phyloP scores from a whole-genome alignment of 2,329 filamentous ascomycete species.

The Coniochaeta sp. region DNA sequence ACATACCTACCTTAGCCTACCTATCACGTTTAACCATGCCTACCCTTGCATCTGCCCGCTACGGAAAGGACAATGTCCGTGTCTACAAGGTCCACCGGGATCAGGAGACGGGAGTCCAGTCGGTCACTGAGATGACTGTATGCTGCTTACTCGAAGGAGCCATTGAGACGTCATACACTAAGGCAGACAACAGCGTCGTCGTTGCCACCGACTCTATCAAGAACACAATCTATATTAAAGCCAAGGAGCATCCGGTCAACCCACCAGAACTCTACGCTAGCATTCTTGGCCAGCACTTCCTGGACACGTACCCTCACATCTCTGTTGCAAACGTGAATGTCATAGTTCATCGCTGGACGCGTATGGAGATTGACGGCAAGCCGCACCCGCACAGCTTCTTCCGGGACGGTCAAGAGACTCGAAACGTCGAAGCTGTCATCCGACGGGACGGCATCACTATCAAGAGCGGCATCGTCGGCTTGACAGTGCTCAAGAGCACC shows the following conservation, averaged over 20 bases:
- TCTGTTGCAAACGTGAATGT: conserved; percentile 74
- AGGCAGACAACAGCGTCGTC: conserved; percentile 88
- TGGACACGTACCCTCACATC: conserved; percentile 84
- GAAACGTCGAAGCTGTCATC: conserved; percentile 69
- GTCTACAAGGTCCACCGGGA: conserved; percentile 91
- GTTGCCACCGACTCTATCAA: conserved; percentile 98
- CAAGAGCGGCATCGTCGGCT: conserved; percentile 68
- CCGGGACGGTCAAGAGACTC: conserved; percentile 81
- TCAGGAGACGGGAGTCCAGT: conserved; percentile 67
- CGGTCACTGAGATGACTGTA: conserved; percentile 91
- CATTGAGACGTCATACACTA: conserved; percentile 83
- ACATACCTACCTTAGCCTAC: background rate
- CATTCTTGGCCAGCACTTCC: conserved; percentile 80
- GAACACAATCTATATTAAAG: conserved; percentile 92
- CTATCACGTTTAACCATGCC: conserved; percentile 35
- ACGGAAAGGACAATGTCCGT: conserved; percentile 97
- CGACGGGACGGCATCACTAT: conserved; percentile 66
- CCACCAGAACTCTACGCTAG: conserved; percentile 89
- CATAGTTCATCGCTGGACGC: conserved; percentile 82
- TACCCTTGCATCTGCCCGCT: conserved; percentile 57
- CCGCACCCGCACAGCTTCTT: conserved; percentile 93
- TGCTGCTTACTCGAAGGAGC: conserved; percentile 88
- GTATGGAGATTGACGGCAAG: conserved; percentile 78
- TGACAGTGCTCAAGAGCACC: conserved; percentile 92
- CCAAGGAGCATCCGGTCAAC: conserved; percentile 86